Base-by-base conservation (phyloP, 495 filamentous ascomycete genomes). In the Lasiosphaeria hispida region DNA sequence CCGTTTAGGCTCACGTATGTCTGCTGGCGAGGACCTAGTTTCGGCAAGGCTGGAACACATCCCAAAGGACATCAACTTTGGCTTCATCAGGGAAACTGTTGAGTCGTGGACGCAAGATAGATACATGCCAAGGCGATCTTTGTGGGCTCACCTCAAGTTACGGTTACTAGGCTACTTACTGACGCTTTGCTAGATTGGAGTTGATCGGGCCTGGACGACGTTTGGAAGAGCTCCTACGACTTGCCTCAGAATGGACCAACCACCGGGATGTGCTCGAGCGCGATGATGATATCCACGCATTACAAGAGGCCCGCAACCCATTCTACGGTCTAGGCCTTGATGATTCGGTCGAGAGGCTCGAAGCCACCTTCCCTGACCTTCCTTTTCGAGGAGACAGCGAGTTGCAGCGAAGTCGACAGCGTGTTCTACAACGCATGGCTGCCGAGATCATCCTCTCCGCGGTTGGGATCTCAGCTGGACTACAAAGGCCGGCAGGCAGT, bases 371-470 rank as follows among this genome's bases (percentile, higher is more conserved):
- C 35, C 18, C 23, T 18, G 44, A 18, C 2, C 35, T 51, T 1
- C 48, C 55, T 8, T 8, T 14, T 17, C n/a, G 11, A 7, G 19
- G 43, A 13, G 43, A 40, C 15, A 13, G 18, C 11, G 35, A 39
- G 10, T 15, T 45, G 37, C 52, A 19, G 33, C 10, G 48, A 15
- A 45, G 41, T 17, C 51, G 54, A 9, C 53, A 57, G 11, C 11
- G 11, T 14, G 53, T 65, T 7, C 7, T 65, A 4, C 55, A 59
- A 15, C 57, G 33, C 23, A 60, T 70, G 33, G 67, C 65, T 1
- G 59, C 63, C 11, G 61, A 68, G 55, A 55, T 60, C 34, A 60
- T 59, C 17, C 59, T 72, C 17, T 57, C 61, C 23, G 63, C 56
- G 43, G 55, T 66, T 23, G 63, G 61, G 5, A 56, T 71, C 4